Base-by-base conservation (phyloP, 257 asterid genomes). In the Gentiana dahurica region DNA sequence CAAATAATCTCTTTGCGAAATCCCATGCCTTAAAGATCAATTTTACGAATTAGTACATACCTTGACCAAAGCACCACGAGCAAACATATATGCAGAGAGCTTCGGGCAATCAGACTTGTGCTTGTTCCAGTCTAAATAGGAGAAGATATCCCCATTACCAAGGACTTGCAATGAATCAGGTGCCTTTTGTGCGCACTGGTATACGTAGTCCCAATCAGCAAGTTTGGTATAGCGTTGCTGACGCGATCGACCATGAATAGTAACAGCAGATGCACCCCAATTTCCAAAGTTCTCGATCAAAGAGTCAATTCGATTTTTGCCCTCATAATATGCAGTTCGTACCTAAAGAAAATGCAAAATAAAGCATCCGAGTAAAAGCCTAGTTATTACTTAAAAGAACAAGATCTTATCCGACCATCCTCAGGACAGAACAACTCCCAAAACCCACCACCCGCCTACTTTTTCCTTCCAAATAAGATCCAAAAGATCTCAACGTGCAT, bases 181-280 rank as follows among this genome's bases (percentile, higher is more conserved):
- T 15, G 95, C 87, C 11, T 77, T 79, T 60, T 72, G 68, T 24
- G 83, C 75, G 61, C 97, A 92, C 50, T 73, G 82, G 68, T 80
- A 73, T 57, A 88, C 56, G 58, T 92, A 92, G 5, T 79, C 89
- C 99, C 99, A 92, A 60, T 88, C 90, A 62, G 95, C 97, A 62
- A 79, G 90, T 68, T 92, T 92, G 79, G 85, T 83, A 71, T 92
- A 92, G 33, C 95, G 82, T 58, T 92, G 99, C 54, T 92, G 99
- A 36, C 99, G 84, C 53, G 95, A 85, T 52, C 99, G 81, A n/a
- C 97, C 98, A 44, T 92, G 99, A 70, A 92, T 66, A 53, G 99
- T 85, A 36, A 92, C 77, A 51, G 95, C 95, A 73, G 73, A 71
- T 58, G 87, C 85, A 55, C 99, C 99, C 91, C 99, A 92, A 72